A percentile compares a stretch with the other conserved stretches of the same genome.
These are phyloP conservation scores for Selenicereus undatus DNA, from an alignment of 148 eudicot species.

Conservation along the genomic window DNA sequence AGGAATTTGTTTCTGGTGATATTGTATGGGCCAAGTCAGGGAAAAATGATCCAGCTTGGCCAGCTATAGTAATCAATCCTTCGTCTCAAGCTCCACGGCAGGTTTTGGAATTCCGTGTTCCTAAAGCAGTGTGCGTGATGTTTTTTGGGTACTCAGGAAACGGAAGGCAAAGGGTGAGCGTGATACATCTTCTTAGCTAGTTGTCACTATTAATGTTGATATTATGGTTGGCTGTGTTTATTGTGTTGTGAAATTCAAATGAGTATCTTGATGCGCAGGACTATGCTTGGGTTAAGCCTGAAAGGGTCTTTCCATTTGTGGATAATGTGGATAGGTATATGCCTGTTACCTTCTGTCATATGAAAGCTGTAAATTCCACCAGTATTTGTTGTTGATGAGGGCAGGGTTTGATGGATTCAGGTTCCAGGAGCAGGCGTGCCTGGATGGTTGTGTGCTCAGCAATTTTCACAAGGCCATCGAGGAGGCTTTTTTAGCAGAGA, in stretches of 20 bases:
- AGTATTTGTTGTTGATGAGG: slow-evolving; percentile 11
- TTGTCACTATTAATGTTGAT: slow-evolving; percentile 5
- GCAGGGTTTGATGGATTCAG: slow-evolving; percentile 35
- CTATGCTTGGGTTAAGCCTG: slow-evolving; percentile 85
- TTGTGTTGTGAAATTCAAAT: slow-evolving; percentile 3
- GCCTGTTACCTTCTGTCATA: slow-evolving; percentile 6
- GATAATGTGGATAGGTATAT: slow-evolving; percentile 75
- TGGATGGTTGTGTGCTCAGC: slow-evolving; percentile 53
- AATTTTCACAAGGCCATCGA: slow-evolving; percentile 81
- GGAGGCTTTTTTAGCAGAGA: slow-evolving; percentile 90
- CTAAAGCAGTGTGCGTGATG: slow-evolving; percentile 75
- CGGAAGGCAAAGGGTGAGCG: slow-evolving; percentile 79
- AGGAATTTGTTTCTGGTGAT: slow-evolving; percentile 65
- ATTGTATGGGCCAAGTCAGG: slow-evolving; percentile 88
- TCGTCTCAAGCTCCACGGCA: slow-evolving; percentile 68
- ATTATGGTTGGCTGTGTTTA: slow-evolving; percentile 24
- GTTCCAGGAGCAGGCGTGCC: slow-evolving; percentile 79
- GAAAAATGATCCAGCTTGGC: slow-evolving; percentile 85
- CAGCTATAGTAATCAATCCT: slow-evolving; percentile 88
- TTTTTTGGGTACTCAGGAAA: slow-evolving; percentile 85
- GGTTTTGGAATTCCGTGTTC: slow-evolving; percentile 59
- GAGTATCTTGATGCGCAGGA: slow-evolving; percentile 51
- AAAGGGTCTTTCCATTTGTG: slow-evolving; percentile 67
- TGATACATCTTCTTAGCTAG: slow-evolving; percentile 14
- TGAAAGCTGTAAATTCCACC: neutral